phyloP scores from a whole-genome alignment of 495 filamentous ascomycete species.

The Pseudevernia furfuracea region DNA sequence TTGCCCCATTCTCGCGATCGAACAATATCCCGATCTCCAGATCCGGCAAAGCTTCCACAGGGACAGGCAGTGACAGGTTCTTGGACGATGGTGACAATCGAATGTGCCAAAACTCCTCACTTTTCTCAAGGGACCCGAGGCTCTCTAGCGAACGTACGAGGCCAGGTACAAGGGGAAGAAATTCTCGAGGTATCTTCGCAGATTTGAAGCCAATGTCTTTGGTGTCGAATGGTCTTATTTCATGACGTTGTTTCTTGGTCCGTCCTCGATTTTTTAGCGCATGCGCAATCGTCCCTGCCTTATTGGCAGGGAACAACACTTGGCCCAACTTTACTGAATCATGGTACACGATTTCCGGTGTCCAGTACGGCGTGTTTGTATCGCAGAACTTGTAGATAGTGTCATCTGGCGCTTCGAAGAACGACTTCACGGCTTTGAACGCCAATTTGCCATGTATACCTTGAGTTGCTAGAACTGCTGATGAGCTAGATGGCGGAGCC shows the following conservation, averaged over 20 bases:
- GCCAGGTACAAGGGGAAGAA: slow-evolving; percentile 8
- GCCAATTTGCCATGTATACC: neutral
- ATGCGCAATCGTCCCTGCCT: neutral
- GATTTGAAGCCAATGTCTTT: neutral
- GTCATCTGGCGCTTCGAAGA: slow-evolving; percentile 6
- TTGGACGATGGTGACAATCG: slow-evolving; percentile 7
- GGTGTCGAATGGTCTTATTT: neutral
- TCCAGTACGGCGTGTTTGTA: neutral
- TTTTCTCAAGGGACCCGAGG: neutral
- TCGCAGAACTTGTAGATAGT: neutral
- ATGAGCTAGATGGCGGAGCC: neutral
- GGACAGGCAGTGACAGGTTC: slow-evolving; percentile 1
- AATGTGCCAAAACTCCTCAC: slow-evolving; percentile 6
- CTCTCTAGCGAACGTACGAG: slow-evolving; percentile 1
- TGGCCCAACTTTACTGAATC: slow-evolving; percentile 12
- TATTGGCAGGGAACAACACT: neutral
- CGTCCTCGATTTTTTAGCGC: neutral
- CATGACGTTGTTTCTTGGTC: neutral
- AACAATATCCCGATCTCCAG: slow-evolving; percentile 20
- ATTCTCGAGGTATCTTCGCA: neutral
- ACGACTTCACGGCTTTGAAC: neutral
- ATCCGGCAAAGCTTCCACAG: slow-evolving; percentile 15
- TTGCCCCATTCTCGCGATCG: neutral
- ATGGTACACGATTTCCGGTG: neutral
- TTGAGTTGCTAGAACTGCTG: neutral